These are phyloP conservation scores for Krasilnikovozyma curviuscula DNA, from an alignment of 768 basidiomycete genomes.

Conservation along the genomic window DNA sequence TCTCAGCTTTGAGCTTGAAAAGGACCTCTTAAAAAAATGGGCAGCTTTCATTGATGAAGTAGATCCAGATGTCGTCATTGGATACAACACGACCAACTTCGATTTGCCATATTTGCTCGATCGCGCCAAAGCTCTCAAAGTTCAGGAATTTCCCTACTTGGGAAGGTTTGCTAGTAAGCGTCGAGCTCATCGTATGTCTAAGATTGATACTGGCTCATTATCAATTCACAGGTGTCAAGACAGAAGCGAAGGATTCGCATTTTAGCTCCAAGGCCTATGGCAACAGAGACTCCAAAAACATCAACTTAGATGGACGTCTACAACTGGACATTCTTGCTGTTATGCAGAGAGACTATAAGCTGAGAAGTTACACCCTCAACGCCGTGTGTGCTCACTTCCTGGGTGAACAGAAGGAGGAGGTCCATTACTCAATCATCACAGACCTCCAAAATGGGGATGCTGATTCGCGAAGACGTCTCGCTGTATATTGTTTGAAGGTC, in stretches of 20 bases:
- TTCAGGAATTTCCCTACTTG: conserved; percentile 46
- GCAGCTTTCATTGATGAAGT: conserved; percentile 68
- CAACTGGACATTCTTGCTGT: conserved; percentile 91
- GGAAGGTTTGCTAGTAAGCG: conserved; percentile 54
- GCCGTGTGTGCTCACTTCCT: conserved; percentile 94
- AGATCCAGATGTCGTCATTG: conserved; percentile 89
- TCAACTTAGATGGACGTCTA: conserved; percentile 69
- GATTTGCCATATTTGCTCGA: conserved; percentile 94
- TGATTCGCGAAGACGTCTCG: conserved; percentile 75
- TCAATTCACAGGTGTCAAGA: conserved; percentile 40
- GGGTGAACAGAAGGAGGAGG: conserved; percentile 97
- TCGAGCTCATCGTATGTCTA: no score
- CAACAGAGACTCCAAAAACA: conserved; percentile 88
- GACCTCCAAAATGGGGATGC: conserved; percentile 92
- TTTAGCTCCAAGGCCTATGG: conserved; percentile 98
- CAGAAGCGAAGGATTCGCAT: conserved; percentile 77
- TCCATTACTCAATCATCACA: conserved; percentile 94
- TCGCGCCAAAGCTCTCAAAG: conserved; percentile 64
- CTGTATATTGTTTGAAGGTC: conserved; percentile 95
- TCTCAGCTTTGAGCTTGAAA: conserved; percentile 57
- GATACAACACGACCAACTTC: conserved; percentile 85
- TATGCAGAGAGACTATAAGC: conserved; percentile 96
- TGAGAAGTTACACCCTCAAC: conserved; percentile 91
- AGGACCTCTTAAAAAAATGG: conserved; percentile 60
- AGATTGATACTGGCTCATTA: no score